These are phyloP conservation scores for Proliferodiscus dingleyae DNA, from an alignment of 2,329 filamentous ascomycete genomes.

Conservation along the genomic window DNA sequence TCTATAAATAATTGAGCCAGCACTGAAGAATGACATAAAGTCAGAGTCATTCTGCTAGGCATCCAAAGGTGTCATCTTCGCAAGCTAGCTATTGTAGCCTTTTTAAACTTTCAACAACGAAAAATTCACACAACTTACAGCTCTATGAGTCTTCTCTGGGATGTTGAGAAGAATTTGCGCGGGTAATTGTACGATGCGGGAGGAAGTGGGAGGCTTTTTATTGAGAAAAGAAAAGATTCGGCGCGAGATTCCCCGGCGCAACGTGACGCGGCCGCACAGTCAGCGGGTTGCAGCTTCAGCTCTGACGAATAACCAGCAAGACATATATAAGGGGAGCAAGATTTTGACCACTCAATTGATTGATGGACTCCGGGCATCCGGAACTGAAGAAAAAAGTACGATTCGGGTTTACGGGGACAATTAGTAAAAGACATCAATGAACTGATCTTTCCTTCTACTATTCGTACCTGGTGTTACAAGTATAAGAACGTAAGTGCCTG, in stretches of 20 bases:
- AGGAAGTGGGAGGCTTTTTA: slow-evolving; percentile 1
- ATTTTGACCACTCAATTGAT: too few relatives aligned
- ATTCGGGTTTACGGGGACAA: too few relatives aligned
- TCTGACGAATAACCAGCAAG: background rate
- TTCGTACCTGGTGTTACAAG: too few relatives aligned
- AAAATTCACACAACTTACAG: slow-evolving; percentile 14
- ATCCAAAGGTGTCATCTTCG: slow-evolving; percentile 59
- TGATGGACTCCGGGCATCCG: too few relatives aligned
- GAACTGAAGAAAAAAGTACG: too few relatives aligned
- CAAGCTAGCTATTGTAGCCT: slow-evolving; percentile 22
- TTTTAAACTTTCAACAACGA: background rate
- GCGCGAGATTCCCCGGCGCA: background rate
- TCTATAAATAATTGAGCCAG: slow-evolving; percentile 64
- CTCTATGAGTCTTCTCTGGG: slow-evolving; percentile 1
- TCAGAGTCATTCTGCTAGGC: slow-evolving; percentile 46
- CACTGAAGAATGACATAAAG: slow-evolving; percentile 55
- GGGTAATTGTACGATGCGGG: background rate
- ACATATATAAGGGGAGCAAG: background rate
- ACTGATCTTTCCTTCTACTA: too few relatives aligned
- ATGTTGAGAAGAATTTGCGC: slow-evolving; percentile 10
- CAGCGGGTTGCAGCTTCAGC: background rate
- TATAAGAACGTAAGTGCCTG: too few relatives aligned
- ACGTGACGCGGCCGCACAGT: background rate
- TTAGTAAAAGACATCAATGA: too few relatives aligned
- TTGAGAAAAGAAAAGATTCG: background rate